phyloP scores from a whole-genome alignment of 805 yeast species.

The Zygoascus flipseniorum region DNA sequence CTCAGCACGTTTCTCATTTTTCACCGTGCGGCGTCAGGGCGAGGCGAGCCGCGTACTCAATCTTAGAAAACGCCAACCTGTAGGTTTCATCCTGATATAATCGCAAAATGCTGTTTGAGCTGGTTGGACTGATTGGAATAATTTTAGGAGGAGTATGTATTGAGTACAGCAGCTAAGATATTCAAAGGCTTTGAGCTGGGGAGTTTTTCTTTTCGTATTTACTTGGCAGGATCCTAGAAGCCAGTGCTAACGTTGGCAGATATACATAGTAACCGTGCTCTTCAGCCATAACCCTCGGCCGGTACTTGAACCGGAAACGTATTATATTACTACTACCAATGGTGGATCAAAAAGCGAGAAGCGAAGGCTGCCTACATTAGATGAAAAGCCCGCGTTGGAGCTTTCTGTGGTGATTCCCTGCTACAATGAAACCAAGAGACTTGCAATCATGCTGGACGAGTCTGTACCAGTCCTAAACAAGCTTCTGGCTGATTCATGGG shows the following conservation, averaged over 20 bases:
- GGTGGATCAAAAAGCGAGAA: not conserved
- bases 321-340: not conserved
- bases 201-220: not conserved
- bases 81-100: not conserved
- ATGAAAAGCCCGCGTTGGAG: conserved; percentile 29
- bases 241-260: not conserved
- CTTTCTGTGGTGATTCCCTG: conserved; percentile 88
- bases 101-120: not conserved
- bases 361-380: conserved; percentile 4
- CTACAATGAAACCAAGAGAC: conserved; percentile 72
- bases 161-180: too few relatives aligned
- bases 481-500: conserved; percentile 41
- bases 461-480: conserved; percentile 41
- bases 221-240: not conserved
- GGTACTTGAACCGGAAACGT: not conserved
- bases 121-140: not conserved
- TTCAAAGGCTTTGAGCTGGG: not conserved
- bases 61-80: not conserved
- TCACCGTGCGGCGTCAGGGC: not conserved
- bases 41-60: not conserved
- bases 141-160: not conserved
- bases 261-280: not conserved
- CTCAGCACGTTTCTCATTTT: not conserved
- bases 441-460: conserved; percentile 36
- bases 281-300: not conserved